phyloP scores from a whole-genome alignment of 305 asterid species.

The Plantago lanceolata region DNA sequence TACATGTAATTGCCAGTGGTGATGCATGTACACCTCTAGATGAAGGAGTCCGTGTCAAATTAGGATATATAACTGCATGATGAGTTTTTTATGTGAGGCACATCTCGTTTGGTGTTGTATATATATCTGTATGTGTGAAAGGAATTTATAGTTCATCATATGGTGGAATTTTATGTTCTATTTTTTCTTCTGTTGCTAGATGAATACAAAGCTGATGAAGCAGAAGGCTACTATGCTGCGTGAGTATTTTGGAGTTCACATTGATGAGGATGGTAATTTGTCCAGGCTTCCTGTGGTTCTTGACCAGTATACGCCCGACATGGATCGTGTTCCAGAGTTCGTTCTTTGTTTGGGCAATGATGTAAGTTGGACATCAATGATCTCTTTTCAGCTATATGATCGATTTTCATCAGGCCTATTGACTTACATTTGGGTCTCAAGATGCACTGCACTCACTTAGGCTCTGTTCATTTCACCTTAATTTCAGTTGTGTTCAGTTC shows the following conservation, averaged over 20 bases:
- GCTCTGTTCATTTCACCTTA: no score
- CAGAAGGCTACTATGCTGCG: conserved; percentile 75
- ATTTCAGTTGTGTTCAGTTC: no score
- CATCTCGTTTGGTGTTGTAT: not conserved
- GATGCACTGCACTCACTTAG: no score
- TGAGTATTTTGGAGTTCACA: conserved; percentile 71
- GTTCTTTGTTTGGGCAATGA: conserved; percentile 92
- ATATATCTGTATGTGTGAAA: no score
- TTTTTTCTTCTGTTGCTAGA: conserved; percentile 38
- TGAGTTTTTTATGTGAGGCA: not conserved
- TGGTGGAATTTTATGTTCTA: conserved; percentile 12
- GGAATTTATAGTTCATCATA: conserved; percentile 1
- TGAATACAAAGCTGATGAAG: conserved; percentile 70
- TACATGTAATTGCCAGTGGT: no score
- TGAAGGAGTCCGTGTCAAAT: not conserved
- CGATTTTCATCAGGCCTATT: conserved; percentile 13
- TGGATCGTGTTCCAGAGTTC: conserved; percentile 94
- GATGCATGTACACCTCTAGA: no score
- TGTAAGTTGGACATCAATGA: conserved; percentile 49
- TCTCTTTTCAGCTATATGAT: conserved; percentile 7
- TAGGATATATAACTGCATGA: not conserved
- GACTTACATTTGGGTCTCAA: not conserved
- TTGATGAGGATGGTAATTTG: conserved; percentile 68
- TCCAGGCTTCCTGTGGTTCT: conserved; percentile 86
- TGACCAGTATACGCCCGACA: conserved; percentile 96